These are phyloP conservation scores for Laguncularia racemosa DNA, from an alignment of 345 rosid genomes.

Conservation along the genomic window DNA sequence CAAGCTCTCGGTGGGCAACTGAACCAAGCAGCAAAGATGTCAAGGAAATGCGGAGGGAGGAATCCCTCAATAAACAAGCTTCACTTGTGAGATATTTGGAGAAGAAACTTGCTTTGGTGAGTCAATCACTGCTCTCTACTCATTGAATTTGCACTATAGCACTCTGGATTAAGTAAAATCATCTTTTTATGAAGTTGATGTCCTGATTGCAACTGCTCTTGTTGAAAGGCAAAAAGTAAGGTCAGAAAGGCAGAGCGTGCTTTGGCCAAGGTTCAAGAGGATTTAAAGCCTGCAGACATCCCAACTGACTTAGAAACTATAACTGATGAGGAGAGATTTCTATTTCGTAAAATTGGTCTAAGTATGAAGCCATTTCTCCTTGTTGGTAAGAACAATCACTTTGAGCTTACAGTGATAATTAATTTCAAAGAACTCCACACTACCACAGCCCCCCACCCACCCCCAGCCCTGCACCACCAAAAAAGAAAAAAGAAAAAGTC, in stretches of 20 bases:
- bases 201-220: constrained; percentile 8
- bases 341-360: constrained; percentile 77
- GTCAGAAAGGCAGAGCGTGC: constrained; percentile 54
- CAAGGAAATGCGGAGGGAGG: constrained; percentile 56
- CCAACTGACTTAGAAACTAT: constrained; percentile 78
- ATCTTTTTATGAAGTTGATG: not conserved
- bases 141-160: too few species aligned
- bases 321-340: constrained; percentile 75
- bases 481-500: too few species aligned
- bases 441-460: too few species aligned
- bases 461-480: too few species aligned
- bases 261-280: constrained; percentile 61
- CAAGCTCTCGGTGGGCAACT: constrained; percentile 69
- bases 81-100: constrained; percentile 53
- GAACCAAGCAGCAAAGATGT: constrained; percentile 45
- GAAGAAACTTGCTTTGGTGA: constrained; percentile 60
- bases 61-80: constrained; percentile 40
- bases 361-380: constrained; percentile 87
- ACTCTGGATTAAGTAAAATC: too few species aligned
- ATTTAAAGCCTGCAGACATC: constrained; percentile 67
- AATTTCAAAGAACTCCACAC: too few species aligned
- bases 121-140: constrained; percentile 12
- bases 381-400: constrained; percentile 47
- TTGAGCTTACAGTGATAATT: constrained; percentile 8
- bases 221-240: constrained; percentile 60